These are phyloP conservation scores for Pleurotus ostreatus DNA, from an alignment of 768 basidiomycete species.

Conservation along the genomic window DNA sequence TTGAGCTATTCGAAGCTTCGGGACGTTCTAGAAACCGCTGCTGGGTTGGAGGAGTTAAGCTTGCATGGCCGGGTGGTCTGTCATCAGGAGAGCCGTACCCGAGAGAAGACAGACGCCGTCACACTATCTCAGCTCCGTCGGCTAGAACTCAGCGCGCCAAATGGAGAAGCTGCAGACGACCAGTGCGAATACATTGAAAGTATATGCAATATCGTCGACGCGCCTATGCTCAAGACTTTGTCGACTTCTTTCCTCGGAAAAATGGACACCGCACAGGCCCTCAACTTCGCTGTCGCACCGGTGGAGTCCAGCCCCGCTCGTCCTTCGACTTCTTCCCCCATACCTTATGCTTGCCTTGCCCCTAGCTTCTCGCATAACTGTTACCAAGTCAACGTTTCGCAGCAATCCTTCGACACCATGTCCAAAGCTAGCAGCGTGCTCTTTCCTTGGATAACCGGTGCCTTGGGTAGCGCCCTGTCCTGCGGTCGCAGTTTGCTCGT, in stretches of 20 bases:
- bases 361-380: neutral
- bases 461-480: neutral
- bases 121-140: neutral
- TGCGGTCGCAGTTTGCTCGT: neutral
- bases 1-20: conserved; percentile 5
- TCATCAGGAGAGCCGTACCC: conserved; percentile 3
- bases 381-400: neutral
- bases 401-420: neutral
- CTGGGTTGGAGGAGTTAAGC: neutral
- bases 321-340: neutral
- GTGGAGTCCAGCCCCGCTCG: neutral
- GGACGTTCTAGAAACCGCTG: neutral
- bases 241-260: neutral
- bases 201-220: neutral
- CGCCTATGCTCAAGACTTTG: neutral
- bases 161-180: conserved; percentile 1
- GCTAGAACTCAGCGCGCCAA: conserved; percentile 2
- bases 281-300: neutral
- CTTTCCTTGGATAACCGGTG: neutral
- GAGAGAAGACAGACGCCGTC: neutral
- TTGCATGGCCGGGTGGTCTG: conserved; percentile 4
- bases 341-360: neutral
- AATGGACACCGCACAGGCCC: neutral
- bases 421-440: neutral
- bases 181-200: conserved; percentile 3